Evolutionary conservation across 345 rosid genomes (phyloP), one percentile per base, ranked within the genome.

Genomic region (Eucalyptus paniculata): DNA sequence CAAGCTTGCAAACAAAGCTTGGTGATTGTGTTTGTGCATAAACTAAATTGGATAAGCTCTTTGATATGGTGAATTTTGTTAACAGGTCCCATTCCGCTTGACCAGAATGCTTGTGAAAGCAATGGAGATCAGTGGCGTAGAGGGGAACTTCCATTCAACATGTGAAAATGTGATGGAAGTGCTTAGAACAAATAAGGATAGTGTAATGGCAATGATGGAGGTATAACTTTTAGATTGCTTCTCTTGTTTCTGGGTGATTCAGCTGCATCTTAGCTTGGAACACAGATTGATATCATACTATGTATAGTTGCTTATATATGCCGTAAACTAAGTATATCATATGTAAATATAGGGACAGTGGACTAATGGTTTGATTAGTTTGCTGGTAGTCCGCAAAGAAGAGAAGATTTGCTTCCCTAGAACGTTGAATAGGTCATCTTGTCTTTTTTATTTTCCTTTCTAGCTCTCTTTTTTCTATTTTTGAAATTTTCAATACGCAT

Each of bases 131-230:
- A 96, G 99, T 91, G 99, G 99, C 77, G 93, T 98, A 32, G 99
- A 98, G 92, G 99, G 99, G 77, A 98, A 96, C 88, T 98, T 98
- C 91, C 98, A 97, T 19, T 94, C 94, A 65, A 98, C 99, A 4
- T 97, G 99, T 85, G 99, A 98, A 95, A 96, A 97, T 89, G 99
- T 97, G 87, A 96, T 96, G 98, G 97, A 95, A 94, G 99, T 96
- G 90, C 97, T 98, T 65, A 94, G 98, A 83, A 92, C 98, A 88
- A 95, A 98, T 89, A 96, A 92, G 92, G 98, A 98, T 87, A 96
- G 99, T 90, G 99, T 97, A 86, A 96, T 96, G 98, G 99, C 99
- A 88, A 97, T 97, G 99, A 97, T 97, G 99, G 99, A 97, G 97
- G 98, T 96, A 89, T 42, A 65, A 65, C 77, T 28, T 32, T 83